phyloP scores from a whole-genome alignment of 2,329 filamentous ascomycete genomes.

The Ophiostoma ips region DNA sequence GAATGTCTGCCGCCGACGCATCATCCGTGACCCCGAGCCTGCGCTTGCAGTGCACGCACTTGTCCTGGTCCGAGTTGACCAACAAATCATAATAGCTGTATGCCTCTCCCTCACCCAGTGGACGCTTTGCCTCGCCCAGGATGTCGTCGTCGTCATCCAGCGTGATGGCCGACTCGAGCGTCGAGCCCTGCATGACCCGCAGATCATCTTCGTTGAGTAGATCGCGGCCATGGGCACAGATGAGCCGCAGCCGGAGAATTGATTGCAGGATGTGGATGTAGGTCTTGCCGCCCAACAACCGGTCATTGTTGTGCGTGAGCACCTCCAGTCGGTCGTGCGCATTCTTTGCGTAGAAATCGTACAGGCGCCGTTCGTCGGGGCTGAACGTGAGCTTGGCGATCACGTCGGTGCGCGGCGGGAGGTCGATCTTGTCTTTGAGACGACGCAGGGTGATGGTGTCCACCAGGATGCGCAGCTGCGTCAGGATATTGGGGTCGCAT shows the following conservation, averaged over 20 bases:
- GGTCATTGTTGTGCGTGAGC: constrained; percentile 50
- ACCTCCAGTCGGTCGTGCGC: constrained; percentile 68
- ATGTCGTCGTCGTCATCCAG: constrained; percentile 64
- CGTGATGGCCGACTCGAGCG: constrained; percentile 75
- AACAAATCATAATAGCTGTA: constrained; percentile 79
- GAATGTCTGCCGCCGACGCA: constrained; percentile 26
- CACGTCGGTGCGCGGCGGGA: constrained; percentile 61
- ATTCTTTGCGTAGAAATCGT: constrained; percentile 72
- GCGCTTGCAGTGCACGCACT: constrained; percentile 55
- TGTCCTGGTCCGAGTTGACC: constrained; percentile 64
- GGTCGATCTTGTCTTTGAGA: constrained; percentile 77
- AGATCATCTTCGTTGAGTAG: constrained; percentile 76
- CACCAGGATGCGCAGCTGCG: constrained; percentile 76
- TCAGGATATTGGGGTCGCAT: constrained; percentile 70
- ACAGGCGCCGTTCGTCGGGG: constrained; percentile 58
- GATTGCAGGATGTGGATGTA: constrained; percentile 89
- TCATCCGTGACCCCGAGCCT: constrained; percentile 42
- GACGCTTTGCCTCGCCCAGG: constrained; percentile 29
- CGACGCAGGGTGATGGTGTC: constrained; percentile 89
- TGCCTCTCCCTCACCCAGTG: constrained; percentile 54
- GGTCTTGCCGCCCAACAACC: constrained; percentile 65
- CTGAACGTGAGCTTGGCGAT: constrained; percentile 64
- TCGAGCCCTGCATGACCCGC: constrained; percentile 64
- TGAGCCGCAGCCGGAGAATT: constrained; percentile 74
- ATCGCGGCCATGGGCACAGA: constrained; percentile 90